These are phyloP conservation scores for Diospyros kaki DNA, from an alignment of 148 eudicot genomes.

Conservation along the genomic window DNA sequence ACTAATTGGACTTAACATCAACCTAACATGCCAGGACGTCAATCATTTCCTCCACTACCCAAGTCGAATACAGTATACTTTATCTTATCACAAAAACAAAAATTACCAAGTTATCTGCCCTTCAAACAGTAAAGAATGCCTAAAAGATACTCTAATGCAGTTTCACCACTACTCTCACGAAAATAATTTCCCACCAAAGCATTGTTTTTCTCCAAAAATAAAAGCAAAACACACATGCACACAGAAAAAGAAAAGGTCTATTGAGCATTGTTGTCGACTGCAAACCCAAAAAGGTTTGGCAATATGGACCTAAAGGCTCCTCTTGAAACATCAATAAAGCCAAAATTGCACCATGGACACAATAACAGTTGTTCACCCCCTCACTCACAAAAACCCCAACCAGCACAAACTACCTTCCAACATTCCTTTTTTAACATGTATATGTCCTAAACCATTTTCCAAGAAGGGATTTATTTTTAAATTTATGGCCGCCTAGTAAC, in stretches of 20 bases:
- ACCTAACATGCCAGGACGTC: neutral
- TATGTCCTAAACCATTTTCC: too few species aligned
- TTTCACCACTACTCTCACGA: too few species aligned
- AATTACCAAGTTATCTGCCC: neutral
- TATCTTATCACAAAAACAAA: neutral
- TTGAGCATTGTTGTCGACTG: neutral
- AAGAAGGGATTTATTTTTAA: too few species aligned
- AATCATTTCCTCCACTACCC: neutral
- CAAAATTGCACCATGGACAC: neutral
- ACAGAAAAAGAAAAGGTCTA: neutral
- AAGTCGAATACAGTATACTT: neutral
- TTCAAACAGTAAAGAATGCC: neutral
- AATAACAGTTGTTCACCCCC: neutral
- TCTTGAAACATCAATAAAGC: neutral
- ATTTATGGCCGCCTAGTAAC: too few species aligned
- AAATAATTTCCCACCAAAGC: too few species aligned
- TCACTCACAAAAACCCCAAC: neutral
- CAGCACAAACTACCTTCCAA: too few species aligned
- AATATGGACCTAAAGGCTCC: neutral
- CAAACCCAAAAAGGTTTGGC: neutral
- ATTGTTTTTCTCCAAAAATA: too few species aligned
- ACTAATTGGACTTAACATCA: neutral
- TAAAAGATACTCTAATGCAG: neutral
- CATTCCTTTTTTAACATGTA: too few species aligned
- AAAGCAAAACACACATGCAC: too few species aligned